phyloP scores from a whole-genome alignment of 495 filamentous ascomycete genomes.

The Trichoderma gamsii region DNA sequence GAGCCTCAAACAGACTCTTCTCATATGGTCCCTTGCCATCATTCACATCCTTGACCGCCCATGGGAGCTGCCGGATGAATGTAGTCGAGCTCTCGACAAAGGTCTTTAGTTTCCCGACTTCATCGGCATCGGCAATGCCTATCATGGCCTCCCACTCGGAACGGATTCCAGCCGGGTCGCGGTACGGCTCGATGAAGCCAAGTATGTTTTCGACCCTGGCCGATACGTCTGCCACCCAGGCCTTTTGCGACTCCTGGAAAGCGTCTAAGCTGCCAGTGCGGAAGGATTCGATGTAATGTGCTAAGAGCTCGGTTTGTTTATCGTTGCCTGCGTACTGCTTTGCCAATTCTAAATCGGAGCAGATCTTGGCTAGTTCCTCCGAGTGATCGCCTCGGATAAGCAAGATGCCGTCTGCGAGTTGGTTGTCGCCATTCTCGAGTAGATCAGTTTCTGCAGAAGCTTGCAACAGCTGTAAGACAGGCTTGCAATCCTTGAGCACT shows the following conservation, averaged over 20 bases:
- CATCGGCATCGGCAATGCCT: constrained; percentile 58
- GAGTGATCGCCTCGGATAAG: constrained; percentile 12
- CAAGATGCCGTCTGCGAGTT: not conserved
- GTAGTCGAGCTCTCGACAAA: constrained; percentile 58
- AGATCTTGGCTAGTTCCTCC: constrained; percentile 1
- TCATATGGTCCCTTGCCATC: constrained; percentile 45
- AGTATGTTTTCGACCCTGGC: not conserved
- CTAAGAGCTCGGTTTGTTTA: not conserved
- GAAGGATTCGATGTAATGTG: constrained; percentile 59
- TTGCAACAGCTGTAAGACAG: not conserved
- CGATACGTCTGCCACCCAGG: not conserved
- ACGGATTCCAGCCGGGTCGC: not conserved
- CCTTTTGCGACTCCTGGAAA: constrained; percentile 47
- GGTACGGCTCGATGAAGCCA: constrained; percentile 2
- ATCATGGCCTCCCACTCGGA: not conserved
- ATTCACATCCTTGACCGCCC: constrained; percentile 33
- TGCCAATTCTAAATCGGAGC: constrained; percentile 44
- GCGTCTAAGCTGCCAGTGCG: constrained; percentile 58
- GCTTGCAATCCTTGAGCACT: not conserved
- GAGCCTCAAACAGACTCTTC: constrained; percentile 64
- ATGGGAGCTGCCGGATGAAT: constrained; percentile 65
- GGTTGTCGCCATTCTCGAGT: not conserved
- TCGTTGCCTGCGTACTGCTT: constrained; percentile 15
- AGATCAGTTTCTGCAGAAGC: not conserved
- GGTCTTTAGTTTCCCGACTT: constrained; percentile 61